Evolutionary conservation across 106 monocot species (phyloP), one percentile per base, ranked within the genome.

Genomic region (Cymbidium sinense): DNA sequence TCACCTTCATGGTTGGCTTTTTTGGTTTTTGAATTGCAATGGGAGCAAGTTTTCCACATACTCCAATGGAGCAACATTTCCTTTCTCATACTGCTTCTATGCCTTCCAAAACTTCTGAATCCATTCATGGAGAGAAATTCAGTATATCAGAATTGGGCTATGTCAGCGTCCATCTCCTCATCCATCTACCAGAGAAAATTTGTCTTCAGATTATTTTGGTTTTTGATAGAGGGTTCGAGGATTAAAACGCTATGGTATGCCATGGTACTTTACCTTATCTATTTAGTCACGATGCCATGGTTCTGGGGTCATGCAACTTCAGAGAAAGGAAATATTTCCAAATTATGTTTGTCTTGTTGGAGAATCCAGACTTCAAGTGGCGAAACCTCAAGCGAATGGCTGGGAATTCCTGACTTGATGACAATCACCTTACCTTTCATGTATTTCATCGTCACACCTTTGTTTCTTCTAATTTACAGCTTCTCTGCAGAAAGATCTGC

Each of bases 301-400:
- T 93, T 96, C 58, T 87, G 88, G 89, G 95, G 88, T 67, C 75
- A 84, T 80, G 91, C 87, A 34, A 86, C 87, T 54, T 90, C 93
- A 20, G 84, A 84, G 47, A 82, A 87, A 37, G 91, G 93, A 74
- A 80, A 86, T 62, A 65, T 96, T 73, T 77, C 43, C 12, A 54
- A 31, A 47, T 87, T 91, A 91, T 93, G 84, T 67, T 70, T 89
- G 72, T 86, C 83, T 71, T 90, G 95, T 34, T 96, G 95, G 93
- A 86, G 51, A 33, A 34, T 91, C 34, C 39, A 73, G 35, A 21
- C 61, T 36, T 21, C 67, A 47, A 62, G n/a, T 11, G 61, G 25
- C 61, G 23, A 11, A 62, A 69, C 44, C 44, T 61, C 52, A n/a
- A 25, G 10, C 31, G 71, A 76, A 76, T 67, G 70, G 65, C 36